These are phyloP conservation scores for Arxiozyma bovina DNA, from an alignment of 1,139 yeast genomes.

Conservation along the genomic window DNA sequence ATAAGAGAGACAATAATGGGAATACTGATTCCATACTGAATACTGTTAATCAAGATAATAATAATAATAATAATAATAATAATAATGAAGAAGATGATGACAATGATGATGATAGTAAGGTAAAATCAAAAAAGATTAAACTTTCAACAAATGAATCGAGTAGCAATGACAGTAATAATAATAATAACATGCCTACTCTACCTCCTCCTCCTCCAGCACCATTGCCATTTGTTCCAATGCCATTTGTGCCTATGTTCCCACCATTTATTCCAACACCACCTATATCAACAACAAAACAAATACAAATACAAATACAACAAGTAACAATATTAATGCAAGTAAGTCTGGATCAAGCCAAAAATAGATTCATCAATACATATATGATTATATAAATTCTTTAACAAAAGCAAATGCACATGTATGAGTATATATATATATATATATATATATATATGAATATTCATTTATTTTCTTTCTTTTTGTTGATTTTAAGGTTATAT, in stretches of 20 bases:
- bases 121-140: background rate
- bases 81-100: too few relatives aligned
- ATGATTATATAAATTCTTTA: too few relatives aligned
- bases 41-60: background rate
- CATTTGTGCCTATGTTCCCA: conserved; percentile 16
- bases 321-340: background rate
- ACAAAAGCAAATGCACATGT: too few relatives aligned
- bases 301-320: background rate
- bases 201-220: conserved; percentile 7
- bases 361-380: too few relatives aligned
- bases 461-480: too few relatives aligned
- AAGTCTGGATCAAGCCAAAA: too few relatives aligned
- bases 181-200: background rate
- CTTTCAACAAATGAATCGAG: background rate
- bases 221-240: conserved; percentile 18
- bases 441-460: too few relatives aligned
- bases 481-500: too few relatives aligned
- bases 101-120: background rate
- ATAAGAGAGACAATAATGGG: background rate
- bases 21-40: too few relatives aligned
- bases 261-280: background rate
- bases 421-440: too few relatives aligned
- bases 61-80: too few relatives aligned
- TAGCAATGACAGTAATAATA: background rate
- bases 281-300: background rate